Base-by-base conservation (phyloP, 176 grass and related monocot genomes). In the Urochloa ruziziensis region DNA sequence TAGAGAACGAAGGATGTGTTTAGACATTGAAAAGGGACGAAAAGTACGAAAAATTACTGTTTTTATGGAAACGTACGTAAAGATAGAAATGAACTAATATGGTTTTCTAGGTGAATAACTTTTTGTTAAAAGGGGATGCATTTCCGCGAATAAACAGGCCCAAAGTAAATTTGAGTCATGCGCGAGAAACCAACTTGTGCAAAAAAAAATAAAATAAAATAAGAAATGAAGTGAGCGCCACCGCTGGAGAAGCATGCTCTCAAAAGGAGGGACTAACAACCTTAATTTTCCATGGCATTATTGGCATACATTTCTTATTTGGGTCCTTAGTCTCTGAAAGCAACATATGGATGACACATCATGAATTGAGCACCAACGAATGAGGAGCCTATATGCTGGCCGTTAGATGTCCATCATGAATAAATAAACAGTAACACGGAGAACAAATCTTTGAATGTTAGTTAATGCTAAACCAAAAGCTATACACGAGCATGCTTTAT, bases 351-450 rank as follows among this genome's bases (percentile, higher is more conserved):
- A 44, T 75, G 81, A 29, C 67, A 58, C 67, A 34, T 64, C 34
- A 27, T 8, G 49, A 74, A 35, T 56, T 72, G 70, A 25, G 80
- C 62, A 62, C 53, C 33, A 43, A 42, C 24, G 27, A 77, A 78
- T 56, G 57, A 73, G 44, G 44, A 79, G 34, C 73, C 82, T 73
- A 57, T 81, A 51, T 73, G 27, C 29, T 85, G 68, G 42, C 69
- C 39, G 68, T 85, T 85, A 40, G 62, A 42, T 75, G 60, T 70
- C 82, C 82, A 81, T 64, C 24, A 70, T 11, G 24, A 60, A 28
- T 33, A 67, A 68, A 69, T 33, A 80, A 87, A 48, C 19, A 25
- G 25, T 17, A 56, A 19, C 18, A 87, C 40, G 27, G 23, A 51
- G 12, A 52, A 24, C 37, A 35, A 34, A 77, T 37, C 18, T 72